Percentiles rank a stretch among this genome's conserved stretches.
Evolutionary conservation across 345 rosid species (phyloP).

Genomic region (Boechera divaricarpa): DNA sequence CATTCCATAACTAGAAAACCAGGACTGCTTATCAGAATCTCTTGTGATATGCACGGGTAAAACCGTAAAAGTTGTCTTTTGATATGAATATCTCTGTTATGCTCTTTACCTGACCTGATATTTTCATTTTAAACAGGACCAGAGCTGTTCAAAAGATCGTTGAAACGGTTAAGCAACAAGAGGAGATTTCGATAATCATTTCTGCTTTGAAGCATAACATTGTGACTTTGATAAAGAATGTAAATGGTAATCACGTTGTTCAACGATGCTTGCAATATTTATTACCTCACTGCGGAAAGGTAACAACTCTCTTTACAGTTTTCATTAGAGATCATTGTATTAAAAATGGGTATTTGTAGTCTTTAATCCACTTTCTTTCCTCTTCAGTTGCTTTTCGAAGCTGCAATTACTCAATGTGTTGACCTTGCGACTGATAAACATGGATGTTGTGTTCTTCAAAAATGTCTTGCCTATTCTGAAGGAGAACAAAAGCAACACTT

Average conservation of each 20-base stretch:
- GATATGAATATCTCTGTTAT: background rate
- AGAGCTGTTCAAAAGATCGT: constrained; percentile 85
- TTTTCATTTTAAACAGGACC: constrained; percentile 53
- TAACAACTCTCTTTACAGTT: constrained; percentile 34
- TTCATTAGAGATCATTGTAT: background rate
- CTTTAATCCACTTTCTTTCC: constrained; percentile 12
- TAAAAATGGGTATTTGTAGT: background rate
- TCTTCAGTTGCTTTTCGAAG: constrained; percentile 73
- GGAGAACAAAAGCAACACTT: constrained; percentile 58
- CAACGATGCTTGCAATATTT: constrained; percentile 73
- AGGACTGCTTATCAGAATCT: constrained; percentile 66
- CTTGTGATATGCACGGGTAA: constrained; percentile 88
- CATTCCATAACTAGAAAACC: constrained; percentile 59
- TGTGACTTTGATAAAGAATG: constrained; percentile 72
- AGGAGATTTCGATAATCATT: constrained; percentile 62
- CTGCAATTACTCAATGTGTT: constrained; percentile 67
- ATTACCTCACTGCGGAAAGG: constrained; percentile 63
- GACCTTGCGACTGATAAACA: constrained; percentile 80
- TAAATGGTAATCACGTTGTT: constrained; percentile 82
- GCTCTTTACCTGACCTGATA: constrained; percentile 6
- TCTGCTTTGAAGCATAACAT: constrained; percentile 69
- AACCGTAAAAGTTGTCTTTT: constrained; percentile 18
- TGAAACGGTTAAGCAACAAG: constrained; percentile 62
- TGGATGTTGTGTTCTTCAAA: constrained; percentile 88
- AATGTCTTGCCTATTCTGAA: constrained; percentile 60